Base-by-base conservation (phyloP, 306 rosid species). In the Dalbergia oliveri region DNA sequence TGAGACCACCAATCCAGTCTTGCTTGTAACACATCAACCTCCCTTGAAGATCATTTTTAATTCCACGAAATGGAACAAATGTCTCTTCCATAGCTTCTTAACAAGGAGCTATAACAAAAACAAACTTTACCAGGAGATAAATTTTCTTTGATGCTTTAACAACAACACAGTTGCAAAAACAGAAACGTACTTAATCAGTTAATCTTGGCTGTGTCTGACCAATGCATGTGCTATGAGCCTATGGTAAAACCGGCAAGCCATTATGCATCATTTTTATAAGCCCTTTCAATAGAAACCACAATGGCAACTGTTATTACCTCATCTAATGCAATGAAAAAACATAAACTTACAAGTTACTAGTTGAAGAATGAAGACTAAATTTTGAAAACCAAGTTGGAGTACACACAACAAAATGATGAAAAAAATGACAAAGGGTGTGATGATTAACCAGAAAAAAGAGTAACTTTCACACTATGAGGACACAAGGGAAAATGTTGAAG, bases 11-110 rank as follows among this genome's bases (percentile, higher is more conserved):
- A 53, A 84, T 89, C 96, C 96, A 91, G 35, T 91, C 96, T 69
- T 91, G 89, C 84, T 84, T 91, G 91, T 89, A 91, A 78, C 91
- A 91, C 84, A 51, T 83, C 66, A 89, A 75, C 77, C 96, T 89
- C 78, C 86, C 81, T 47, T 59, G 81, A 79, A 91, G 73, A 79
- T 89, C 96, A 79, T 87, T 84, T 82, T 80, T 91, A 60, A 91
- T 91, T 69, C 96, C 93, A 0, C 91, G 84, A 81, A 91, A 86
- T 5, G 96, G 96, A 26, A 87, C 93, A 81, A 91, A 91, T 43
- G 89, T 89, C 86, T 89, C 93, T 77, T 91, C 92, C 93, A 91
- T 91, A 44, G 58, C 79, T 82, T 64, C 58, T 72, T 21, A 71
- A 66, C 23, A 12, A 50, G 5, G 12, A 18, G 71, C 15, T 50